Conservation (phyloP, 2,329 filamentous ascomycete genomes). For the Fonsecaea erecta region DNA sequence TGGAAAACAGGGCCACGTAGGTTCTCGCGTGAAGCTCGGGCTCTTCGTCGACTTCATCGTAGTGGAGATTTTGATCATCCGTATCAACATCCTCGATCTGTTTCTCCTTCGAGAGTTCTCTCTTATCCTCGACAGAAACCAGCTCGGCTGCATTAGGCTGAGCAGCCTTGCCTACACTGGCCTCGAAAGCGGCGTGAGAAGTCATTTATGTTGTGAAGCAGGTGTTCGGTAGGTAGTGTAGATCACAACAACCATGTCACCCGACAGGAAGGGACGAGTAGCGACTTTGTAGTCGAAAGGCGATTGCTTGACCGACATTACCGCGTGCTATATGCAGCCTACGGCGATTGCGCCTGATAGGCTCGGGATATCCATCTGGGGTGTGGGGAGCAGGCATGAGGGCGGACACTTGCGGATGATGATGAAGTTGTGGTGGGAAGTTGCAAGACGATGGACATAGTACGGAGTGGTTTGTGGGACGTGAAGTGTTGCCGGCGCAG, state of each 20-base stretch:
- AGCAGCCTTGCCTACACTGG: slow-evolving; percentile 2
- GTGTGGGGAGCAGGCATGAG: slow-evolving; percentile 4
- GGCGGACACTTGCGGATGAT: not conserved
- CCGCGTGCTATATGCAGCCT: slow-evolving; percentile 5
- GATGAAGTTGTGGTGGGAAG: slow-evolving; percentile 3
- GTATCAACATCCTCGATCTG: slow-evolving; percentile 24
- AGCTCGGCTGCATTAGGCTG: slow-evolving; percentile 3
- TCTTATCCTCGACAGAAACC: slow-evolving; percentile 17
- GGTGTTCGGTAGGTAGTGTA: not conserved
- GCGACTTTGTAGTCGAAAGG: slow-evolving; percentile 8
- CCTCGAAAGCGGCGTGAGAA: slow-evolving; percentile 9
- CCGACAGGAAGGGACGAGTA: slow-evolving; percentile 1
- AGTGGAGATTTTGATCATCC: slow-evolving; percentile 25
- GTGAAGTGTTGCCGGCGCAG: not conserved
- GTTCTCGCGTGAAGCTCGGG: slow-evolving; percentile 34
- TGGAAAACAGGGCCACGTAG: slow-evolving; percentile 31
- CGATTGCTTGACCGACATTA: slow-evolving; percentile 7
- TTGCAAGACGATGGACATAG: not conserved
- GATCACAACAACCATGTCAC: not conserved
- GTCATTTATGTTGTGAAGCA: not conserved
- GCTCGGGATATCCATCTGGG: not conserved
- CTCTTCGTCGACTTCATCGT: slow-evolving; percentile 30
- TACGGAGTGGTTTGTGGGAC: slow-evolving; percentile 5
- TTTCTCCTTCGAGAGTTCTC: slow-evolving; percentile 17
- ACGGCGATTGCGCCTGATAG: not conserved